Percentiles rank a stretch among this genome's conserved stretches.
Evolutionary conservation across 768 basidiomycete genomes (phyloP).

Genomic region (Russula sp.): DNA sequence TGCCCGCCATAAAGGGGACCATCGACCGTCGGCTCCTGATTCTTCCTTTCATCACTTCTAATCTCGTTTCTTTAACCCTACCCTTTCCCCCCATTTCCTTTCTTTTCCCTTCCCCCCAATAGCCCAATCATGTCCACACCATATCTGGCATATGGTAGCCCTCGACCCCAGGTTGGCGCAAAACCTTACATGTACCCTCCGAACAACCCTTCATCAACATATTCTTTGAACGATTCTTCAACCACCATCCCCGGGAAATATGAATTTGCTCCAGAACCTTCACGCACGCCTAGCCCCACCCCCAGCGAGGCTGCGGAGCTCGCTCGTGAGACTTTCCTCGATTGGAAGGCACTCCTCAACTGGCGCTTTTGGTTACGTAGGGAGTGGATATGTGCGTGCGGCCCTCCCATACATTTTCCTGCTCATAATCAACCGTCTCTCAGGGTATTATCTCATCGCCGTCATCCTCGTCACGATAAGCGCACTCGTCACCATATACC

Average conservation of each 20-base stretch:
- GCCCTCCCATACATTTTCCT: not conserved
- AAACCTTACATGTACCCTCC: conserved; percentile 17
- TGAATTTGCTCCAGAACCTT: conserved; percentile 6
- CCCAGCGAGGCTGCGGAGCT: conserved; percentile 31
- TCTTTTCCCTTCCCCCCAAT: not conserved
- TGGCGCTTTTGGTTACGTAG: conserved; percentile 30
- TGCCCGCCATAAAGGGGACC: too few species aligned
- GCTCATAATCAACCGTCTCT: not conserved
- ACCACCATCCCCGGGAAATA: conserved; percentile 11
- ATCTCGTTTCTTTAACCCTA: too few species aligned
- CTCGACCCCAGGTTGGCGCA: not conserved
- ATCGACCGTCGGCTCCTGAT: too few species aligned
- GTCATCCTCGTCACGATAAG: conserved; percentile 29
- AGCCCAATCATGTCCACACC: conserved; percentile 15
- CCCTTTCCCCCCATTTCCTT: not conserved
- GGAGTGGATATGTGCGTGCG: conserved; percentile 31
- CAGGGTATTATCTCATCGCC: conserved; percentile 32
- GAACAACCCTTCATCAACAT: not conserved
- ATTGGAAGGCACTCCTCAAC: conserved; percentile 28
- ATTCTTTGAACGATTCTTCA: not conserved
- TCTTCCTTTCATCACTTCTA: too few species aligned
- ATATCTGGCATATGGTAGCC: conserved; percentile 21
- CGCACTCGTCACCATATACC: conserved; percentile 37
- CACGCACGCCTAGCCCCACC: conserved; percentile 32
- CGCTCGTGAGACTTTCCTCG: conserved; percentile 23